Evolutionary conservation across 208 protist species (phyloP), one percentile per base, ranked within the genome.

Genomic region (Phytomonas francai): DNA sequence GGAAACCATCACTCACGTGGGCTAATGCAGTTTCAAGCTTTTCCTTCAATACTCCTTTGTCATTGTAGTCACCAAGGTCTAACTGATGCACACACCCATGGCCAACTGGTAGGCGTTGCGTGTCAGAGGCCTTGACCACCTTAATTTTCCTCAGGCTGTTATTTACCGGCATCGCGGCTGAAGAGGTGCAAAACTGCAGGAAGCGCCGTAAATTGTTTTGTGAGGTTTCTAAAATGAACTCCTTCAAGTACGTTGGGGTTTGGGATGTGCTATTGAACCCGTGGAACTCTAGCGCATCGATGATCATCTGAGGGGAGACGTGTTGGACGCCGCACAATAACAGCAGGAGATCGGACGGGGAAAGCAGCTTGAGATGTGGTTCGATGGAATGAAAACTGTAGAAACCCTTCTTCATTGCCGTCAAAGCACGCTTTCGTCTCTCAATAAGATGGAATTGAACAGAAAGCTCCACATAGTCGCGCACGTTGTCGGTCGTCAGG

Each of bases 141-240:
- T 83, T 90, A 61, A 90, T 90, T 67, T 87, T 87, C 62, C 76
- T 73, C 66, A 77, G 56, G 11, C 68, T 59, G 25, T 68, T 70
- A 34, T 59, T 71, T 6, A 60, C 65, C 0, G 81, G 84, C 19
- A 90, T 42, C 3, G 84, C 51, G 0, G 79, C 79, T 25, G 70
- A 71, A 33, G 81, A 72, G 0, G 85, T 91, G 65, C 85, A 91
- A 6, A 91, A 78, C 73, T 84, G 81, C 45, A 91, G 61, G 39
- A 91, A 91, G 51, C 85, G 79, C 1, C 85, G 78, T 39, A 85
- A 76, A 59, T 87, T 86, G 59, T 91, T 91, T 69, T 88, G 81
- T 9, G 77, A 77, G 73, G 84, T 84, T 14, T 78, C 77, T 29
- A 64, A 25, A n/a, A 90, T 14, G 22, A 87, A 58, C 59, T 85